Conservation (phyloP, 768 basidiomycete species). For the Pleurotus cornucopiae region DNA sequence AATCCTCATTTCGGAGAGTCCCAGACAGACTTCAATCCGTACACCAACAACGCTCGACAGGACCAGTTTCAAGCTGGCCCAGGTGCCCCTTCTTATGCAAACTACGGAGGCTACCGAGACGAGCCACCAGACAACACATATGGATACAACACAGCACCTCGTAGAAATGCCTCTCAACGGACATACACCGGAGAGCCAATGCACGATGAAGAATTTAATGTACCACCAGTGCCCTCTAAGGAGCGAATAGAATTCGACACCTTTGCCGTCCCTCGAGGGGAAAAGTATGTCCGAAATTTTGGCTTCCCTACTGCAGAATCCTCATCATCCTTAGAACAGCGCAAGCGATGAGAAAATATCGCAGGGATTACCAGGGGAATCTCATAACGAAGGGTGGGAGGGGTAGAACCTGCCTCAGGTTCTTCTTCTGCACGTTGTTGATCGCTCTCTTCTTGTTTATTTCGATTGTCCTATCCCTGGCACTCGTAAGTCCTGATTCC, state of each 20-base stretch:
- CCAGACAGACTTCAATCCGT: conserved; percentile 39
- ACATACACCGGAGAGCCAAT: background rate
- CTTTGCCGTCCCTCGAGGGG: conserved; percentile 31
- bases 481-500: conserved; percentile 45
- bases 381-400: conserved; percentile 73
- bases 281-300: conserved; percentile 16
- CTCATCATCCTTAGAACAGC: conserved; percentile 23
- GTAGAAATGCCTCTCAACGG: conserved; percentile 8
- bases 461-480: conserved; percentile 61
- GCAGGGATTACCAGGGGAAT: conserved; percentile 54
- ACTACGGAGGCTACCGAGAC: conserved; percentile 34
- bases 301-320: background rate
- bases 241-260: conserved; percentile 36
- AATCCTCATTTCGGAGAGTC: conserved; percentile 25
- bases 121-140: conserved; percentile 21
- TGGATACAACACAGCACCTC: conserved; percentile 8
- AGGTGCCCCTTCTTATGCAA: conserved; percentile 18
- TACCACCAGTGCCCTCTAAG: conserved; percentile 12
- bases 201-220: conserved; percentile 11
- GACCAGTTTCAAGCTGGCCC: conserved; percentile 31
- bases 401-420: conserved; percentile 57
- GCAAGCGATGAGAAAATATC: conserved; percentile 45
- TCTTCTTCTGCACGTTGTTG: conserved; percentile 76
- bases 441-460: conserved; percentile 59
- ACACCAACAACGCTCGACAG: conserved; percentile 39